Evolutionary conservation across 331 rosid species (phyloP).

Genomic region (Malus hybrid): DNA sequence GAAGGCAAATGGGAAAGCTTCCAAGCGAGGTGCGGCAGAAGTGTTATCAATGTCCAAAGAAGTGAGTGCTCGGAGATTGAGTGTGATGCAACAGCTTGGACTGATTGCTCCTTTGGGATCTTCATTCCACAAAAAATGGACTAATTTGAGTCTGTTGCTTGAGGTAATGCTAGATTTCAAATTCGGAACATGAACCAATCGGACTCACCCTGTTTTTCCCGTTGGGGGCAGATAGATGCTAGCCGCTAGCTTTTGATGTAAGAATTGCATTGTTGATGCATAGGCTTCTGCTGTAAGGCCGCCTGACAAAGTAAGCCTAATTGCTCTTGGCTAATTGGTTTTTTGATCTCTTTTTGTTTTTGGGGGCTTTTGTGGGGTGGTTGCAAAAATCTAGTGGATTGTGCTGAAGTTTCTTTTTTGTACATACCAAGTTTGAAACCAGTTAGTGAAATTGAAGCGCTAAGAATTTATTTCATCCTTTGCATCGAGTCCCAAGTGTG

Average conservation of each 20-base stretch:
- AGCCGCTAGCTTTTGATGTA: not conserved
- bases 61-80: slow-evolving; percentile 45
- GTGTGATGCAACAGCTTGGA: slow-evolving; percentile 69
- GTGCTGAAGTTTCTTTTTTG: not conserved
- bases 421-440: no score
- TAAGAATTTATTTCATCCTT: no score
- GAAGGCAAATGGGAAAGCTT: not conserved
- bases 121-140: slow-evolving; percentile 31
- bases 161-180: not conserved
- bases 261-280: not conserved
- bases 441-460: no score
- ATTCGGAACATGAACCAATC: not conserved
- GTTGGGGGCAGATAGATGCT: not conserved
- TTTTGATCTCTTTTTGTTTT: not conserved
- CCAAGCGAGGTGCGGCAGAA: not conserved
- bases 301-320: not conserved
- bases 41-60: slow-evolving; percentile 12
- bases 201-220: not conserved
- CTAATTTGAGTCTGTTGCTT: not conserved
- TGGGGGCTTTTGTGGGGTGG: not conserved
- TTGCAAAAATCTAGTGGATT: not conserved
- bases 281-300: not conserved
- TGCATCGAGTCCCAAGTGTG: no score
- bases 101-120: slow-evolving; percentile 70
- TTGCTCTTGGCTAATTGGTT: not conserved